phyloP scores from a whole-genome alignment of 306 rosid species.

The Abrus precatorius region DNA sequence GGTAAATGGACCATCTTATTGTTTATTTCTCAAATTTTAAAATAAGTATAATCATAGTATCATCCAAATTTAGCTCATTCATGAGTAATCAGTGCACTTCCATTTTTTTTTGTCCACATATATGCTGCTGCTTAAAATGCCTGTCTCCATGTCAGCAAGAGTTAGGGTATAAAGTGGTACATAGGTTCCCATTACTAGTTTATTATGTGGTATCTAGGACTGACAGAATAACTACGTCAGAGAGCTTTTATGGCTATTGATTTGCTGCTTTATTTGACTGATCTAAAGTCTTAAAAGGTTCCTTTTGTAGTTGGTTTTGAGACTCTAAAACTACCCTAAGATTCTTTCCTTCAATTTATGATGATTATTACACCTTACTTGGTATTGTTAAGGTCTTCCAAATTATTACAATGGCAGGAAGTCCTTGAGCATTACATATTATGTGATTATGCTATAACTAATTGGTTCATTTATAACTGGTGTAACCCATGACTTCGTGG shows the following conservation, averaged over 20 bases:
- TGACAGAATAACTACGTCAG: not conserved
- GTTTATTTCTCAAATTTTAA: not conserved
- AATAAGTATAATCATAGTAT: not conserved
- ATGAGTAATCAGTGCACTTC: not conserved
- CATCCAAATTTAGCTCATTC: not conserved
- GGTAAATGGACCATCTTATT: not conserved
- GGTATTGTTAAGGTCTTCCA: conserved; percentile 17
- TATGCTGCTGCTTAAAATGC: not conserved
- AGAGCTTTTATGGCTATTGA: not conserved
- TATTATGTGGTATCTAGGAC: not conserved
- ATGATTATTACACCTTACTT: not conserved
- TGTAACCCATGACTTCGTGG: conserved; percentile 6
- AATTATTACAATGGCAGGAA: not conserved
- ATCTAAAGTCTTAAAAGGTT: conserved; percentile 4
- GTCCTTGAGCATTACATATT: conserved; percentile 3
- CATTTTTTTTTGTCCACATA: too few species aligned
- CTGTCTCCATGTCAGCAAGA: not conserved
- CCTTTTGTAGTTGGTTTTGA: not conserved
- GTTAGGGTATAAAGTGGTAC: not conserved
- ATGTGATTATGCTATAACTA: conserved; percentile 1
- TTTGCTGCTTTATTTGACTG: conserved; percentile 8
- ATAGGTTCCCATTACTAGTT: not conserved
- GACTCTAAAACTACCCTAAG: conserved; percentile 10
- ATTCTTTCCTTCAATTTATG: conserved; percentile 3
- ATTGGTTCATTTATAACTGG: conserved; percentile 9